phyloP scores from a whole-genome alignment of 2,329 filamentous ascomycete genomes.

The Cyclaneusma minus region DNA sequence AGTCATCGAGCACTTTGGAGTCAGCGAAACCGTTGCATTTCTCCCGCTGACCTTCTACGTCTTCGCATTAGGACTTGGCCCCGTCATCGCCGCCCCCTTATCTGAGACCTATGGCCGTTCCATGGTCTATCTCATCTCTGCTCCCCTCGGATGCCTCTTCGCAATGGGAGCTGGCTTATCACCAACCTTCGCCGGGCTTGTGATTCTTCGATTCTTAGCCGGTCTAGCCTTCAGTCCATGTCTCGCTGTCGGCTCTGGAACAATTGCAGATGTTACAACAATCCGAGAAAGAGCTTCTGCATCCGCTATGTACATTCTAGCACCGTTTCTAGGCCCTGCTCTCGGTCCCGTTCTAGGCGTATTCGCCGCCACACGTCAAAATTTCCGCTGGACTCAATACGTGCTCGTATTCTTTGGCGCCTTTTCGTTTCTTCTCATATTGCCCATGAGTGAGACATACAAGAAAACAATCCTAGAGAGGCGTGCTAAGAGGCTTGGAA shows the following conservation, averaged over 20 bases:
- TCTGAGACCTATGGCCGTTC: constrained; percentile 40
- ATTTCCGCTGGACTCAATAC: constrained; percentile 39
- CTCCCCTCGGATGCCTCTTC: constrained; percentile 30
- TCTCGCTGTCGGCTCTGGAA: constrained; percentile 32
- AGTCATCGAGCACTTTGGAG: constrained; percentile 35
- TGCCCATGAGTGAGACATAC: constrained; percentile 8
- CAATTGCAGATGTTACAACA: constrained; percentile 31
- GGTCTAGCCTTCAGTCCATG: constrained; percentile 30
- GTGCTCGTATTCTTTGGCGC: constrained; percentile 30
- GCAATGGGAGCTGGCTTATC: constrained; percentile 26
- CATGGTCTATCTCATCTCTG: constrained; percentile 31
- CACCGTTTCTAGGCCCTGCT: constrained; percentile 35
- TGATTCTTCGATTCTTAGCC: constrained; percentile 41
- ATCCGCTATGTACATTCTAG: constrained; percentile 30
- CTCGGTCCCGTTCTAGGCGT: constrained; percentile 29
- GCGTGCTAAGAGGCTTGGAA: constrained; percentile 20
- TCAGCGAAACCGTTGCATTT: constrained; percentile 33
- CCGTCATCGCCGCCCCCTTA: constrained; percentile 39
- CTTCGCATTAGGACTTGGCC: constrained; percentile 43
- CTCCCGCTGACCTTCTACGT: constrained; percentile 51
- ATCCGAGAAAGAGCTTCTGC: constrained; percentile 26
- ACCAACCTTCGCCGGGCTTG: constrained; percentile 27
- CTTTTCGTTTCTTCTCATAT: constrained; percentile 20
- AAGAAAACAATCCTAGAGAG: constrained; percentile 7
- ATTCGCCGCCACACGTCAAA: constrained; percentile 27